A percentile compares a stretch with the other conserved stretches of the same genome.
phyloP scores from a whole-genome alignment of 441 rosid species.

The Eruca vesicaria region DNA sequence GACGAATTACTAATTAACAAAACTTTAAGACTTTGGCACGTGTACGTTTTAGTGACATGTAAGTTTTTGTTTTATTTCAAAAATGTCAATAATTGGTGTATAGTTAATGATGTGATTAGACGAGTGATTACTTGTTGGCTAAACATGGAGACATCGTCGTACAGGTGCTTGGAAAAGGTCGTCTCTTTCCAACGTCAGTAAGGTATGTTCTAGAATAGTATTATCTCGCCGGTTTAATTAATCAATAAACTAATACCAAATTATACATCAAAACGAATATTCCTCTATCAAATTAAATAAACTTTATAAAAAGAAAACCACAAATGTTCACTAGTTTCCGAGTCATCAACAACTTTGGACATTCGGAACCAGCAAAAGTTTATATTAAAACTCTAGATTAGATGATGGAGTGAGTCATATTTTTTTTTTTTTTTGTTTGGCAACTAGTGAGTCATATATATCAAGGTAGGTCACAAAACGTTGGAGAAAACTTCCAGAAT shows the following conservation, averaged over 20 bases:
- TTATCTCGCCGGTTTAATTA: background rate
- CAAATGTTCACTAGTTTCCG: slow-evolving; percentile 10
- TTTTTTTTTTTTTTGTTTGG: no score
- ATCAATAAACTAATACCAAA: background rate
- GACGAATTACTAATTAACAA: background rate
- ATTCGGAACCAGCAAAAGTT: background rate
- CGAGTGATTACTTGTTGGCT: slow-evolving; percentile 24
- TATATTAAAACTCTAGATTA: background rate
- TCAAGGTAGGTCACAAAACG: slow-evolving; percentile 6
- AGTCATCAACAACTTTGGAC: slow-evolving; percentile 29
- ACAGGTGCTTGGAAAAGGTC: no score
- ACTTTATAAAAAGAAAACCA: background rate
- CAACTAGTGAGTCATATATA: no score
- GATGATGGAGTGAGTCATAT: slow-evolving; percentile 21
- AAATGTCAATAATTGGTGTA: slow-evolving; percentile 17
- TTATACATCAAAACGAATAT: slow-evolving; percentile 14
- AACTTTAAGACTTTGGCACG: slow-evolving; percentile 14
- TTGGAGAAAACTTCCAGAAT: slow-evolving; percentile 20
- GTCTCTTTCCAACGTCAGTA: no score
- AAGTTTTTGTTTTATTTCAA: background rate
- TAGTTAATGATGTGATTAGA: slow-evolving; percentile 12
- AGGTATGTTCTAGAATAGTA: background rate
- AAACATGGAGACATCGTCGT: background rate
- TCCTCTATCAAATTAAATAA: slow-evolving; percentile 1
- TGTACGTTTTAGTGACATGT: slow-evolving; percentile 11